Evolutionary conservation across 2,329 filamentous ascomycete species (phyloP), one percentile per base, ranked within the genome.

Genomic region (Trichoderma arundinaceum): DNA sequence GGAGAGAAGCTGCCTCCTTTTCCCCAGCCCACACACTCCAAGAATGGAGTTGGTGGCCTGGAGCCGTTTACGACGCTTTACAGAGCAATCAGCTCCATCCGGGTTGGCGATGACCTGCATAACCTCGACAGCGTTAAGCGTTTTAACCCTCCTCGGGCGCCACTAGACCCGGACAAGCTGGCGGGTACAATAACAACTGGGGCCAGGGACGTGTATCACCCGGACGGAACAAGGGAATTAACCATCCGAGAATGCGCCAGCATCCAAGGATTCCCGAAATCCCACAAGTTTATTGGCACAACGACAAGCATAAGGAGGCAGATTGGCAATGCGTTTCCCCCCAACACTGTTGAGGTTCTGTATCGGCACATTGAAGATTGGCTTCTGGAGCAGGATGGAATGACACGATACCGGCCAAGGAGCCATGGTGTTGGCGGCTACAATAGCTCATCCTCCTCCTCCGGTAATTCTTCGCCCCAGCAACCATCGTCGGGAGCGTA

Each of bases 291-390:
- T 71, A 67, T 77, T 0, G 77, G 77, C 0, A 79, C 75, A 0
- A 74, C 75, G 17, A 77, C 74, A 0, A 74, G 72, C 13, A 77
- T 86, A 15, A 84, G 84, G 69, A 84, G 81, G 68, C 90, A 93
- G 73, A 91, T 94, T 68, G 92, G 92, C 0, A 94, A 95, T 71
- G 92, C 91, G 0, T 92, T 94, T 15, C 90, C 92, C 0, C 86
- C 91, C 0, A 78, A 78, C 33, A 82, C 84, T 0, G 86, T 86
- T 2, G 76, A 77, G 32, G 75, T 81, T 0, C 71, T 87, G 0
- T 86, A 83, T 67, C 72, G 74, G n/a, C 82, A 85, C 56, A 70
- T 87, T 8, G 74, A 80, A 17, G 68, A 73, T 7, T 84, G 80
- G 77, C 72, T 87, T 1, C 73, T 84, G 13, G 68, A 73, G 1